Evolutionary conservation across 2,329 filamentous ascomycete genomes (phyloP).

Genomic region (Lomentospora prolificans): DNA sequence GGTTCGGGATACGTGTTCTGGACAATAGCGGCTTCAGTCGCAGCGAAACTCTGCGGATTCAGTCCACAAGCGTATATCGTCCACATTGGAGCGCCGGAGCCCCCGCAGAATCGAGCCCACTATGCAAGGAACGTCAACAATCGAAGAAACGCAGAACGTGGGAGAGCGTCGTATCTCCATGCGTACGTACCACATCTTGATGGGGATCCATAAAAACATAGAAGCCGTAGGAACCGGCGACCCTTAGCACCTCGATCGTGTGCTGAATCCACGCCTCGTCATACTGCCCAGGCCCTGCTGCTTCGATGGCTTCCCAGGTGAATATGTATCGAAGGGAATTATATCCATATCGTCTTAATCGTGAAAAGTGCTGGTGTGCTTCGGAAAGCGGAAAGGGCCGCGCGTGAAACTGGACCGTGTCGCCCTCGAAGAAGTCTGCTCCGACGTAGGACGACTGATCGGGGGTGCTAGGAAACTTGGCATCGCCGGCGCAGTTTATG

Average conservation of each 20-base stretch:
- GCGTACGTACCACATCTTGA: conserved; percentile 82
- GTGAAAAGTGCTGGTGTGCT: conserved; percentile 75
- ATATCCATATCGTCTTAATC: conserved; percentile 82
- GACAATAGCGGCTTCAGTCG: conserved; percentile 84
- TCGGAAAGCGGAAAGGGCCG: conserved; percentile 78
- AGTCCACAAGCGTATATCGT: conserved; percentile 90
- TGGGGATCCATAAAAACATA: conserved; percentile 98
- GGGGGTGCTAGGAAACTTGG: conserved; percentile 78
- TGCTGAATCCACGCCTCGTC: conserved; percentile 90
- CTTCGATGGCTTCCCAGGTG: conserved; percentile 98
- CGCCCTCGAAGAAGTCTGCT: conserved; percentile 82
- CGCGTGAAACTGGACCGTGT: conserved; percentile 79
- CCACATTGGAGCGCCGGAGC: conserved; percentile 95
- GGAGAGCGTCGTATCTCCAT: too few relatives aligned
- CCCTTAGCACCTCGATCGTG: conserved; percentile 73
- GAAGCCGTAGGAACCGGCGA: conserved; percentile 85
- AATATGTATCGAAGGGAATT: conserved; percentile 96
- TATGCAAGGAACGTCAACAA: too few relatives aligned
- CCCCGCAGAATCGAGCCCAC: conserved; percentile 93
- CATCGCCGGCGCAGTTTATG: conserved; percentile 87
- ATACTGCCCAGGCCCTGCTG: conserved; percentile 79
- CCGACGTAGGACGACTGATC: conserved; percentile 69
- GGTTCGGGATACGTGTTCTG: conserved; percentile 89
- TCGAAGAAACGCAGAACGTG: too few relatives aligned
- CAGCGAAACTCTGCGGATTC: conserved; percentile 74